Base-by-base conservation (phyloP, 1,284 basidiomycete species). In the Moesziomyces sp. region DNA sequence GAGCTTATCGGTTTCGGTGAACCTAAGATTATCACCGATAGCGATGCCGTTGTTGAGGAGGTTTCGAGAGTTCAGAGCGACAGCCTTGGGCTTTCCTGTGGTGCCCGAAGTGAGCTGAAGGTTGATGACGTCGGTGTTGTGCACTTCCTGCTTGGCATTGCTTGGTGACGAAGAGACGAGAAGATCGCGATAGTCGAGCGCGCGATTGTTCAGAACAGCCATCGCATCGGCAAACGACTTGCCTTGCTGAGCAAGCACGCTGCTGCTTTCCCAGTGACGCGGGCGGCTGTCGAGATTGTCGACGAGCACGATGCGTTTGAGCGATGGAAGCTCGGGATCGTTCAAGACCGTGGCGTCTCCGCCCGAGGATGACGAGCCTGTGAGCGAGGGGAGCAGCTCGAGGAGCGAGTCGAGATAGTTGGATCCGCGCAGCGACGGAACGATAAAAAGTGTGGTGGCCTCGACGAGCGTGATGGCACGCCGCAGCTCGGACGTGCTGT, bases 41-140 rank as follows among this genome's bases (percentile, higher is more conserved):
- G 88, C 89, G 6, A 92, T 85, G 0, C 85, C 91, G 69, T 93
- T 93, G 81, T 93, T 93, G 19, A 93, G 85, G 1, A 93, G 86
- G 77, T 92, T 92, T 90, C 91, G 64, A 3, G 71, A 77, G 19
- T 74, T 68, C 18, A 80, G 62, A 5, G 71, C 74, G 5, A 80
- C 78, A 6, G 78, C 78, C 46, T 80, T 80, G 3, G 78, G 78
- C 51, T 60, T 45, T 3, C 71, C 71, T 21, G 71, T 74, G 5
- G 71, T 74, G 5, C 71, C 71, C 18, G 65, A 69, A 5, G 71
- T 74, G 30, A 75, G 64, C 52, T 71, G 92, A 63, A 93, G 76
- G 78, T 93, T 93, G 56, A 92, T 89, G 3, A 93, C 86, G 43
- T 93, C 92, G 59, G 91, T 88, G 45, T 88, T 88, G 14, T 86